A percentile compares a stretch with the other conserved stretches of the same genome.
Conservation (phyloP, 257 asterid species). For the Nyctanthes arbortristis region DNA sequence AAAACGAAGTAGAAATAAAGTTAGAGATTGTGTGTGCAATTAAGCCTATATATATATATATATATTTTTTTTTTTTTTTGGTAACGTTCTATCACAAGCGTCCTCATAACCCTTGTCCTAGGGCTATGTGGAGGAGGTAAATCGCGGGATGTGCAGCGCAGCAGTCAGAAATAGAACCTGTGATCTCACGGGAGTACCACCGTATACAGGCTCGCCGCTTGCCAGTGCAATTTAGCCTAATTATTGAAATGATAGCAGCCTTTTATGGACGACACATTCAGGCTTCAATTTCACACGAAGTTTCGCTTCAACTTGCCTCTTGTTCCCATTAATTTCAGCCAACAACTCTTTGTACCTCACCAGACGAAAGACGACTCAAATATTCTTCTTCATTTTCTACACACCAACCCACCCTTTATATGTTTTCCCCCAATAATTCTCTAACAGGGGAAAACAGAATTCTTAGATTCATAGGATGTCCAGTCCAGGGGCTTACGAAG, state of each 20-base stretch:
- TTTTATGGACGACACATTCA: neutral
- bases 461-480: neutral
- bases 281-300: neutral
- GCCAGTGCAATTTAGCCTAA: no score
- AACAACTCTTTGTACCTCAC: conserved; percentile 2
- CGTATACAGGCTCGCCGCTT: no score
- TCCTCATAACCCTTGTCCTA: no score
- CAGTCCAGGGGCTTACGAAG: conserved; percentile 36
- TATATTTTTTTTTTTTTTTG: no score
- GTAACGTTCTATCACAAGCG: no score
- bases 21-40: no score
- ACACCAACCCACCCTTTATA: conserved; percentile 14
- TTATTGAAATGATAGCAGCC: neutral
- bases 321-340: conserved; percentile 3
- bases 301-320: neutral
- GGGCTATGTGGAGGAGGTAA: no score
- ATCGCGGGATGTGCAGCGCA: no score
- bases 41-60: no score
- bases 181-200: neutral
- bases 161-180: no score
- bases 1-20: no score
- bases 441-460: neutral
- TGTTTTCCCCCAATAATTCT: neutral
- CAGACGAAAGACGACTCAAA: conserved; percentile 17
- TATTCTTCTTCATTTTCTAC: conserved; percentile 6